phyloP scores from a whole-genome alignment of 768 basidiomycete genomes.

The Rhizopogon rudus region DNA sequence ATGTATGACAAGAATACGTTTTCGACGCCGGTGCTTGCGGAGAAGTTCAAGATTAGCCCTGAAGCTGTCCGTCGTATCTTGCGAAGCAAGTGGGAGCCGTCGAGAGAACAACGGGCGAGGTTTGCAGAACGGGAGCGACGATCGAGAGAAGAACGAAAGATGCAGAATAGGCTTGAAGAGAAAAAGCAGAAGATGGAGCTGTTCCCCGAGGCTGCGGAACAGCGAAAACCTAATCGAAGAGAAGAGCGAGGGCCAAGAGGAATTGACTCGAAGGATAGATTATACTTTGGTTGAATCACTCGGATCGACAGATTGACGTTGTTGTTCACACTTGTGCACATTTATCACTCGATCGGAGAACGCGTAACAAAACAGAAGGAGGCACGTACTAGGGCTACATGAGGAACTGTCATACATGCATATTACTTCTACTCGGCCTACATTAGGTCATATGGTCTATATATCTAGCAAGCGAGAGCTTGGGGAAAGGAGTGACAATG shows the following conservation, averaged over 20 bases:
- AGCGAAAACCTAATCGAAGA: slow-evolving; percentile 6
- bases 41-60: slow-evolving; percentile 72
- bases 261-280: slow-evolving; percentile 27
- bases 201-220: slow-evolving; percentile 16
- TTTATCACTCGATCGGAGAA: neutral
- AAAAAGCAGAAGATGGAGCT: slow-evolving; percentile 31
- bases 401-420: slow-evolving; percentile 2
- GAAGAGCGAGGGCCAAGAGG: slow-evolving; percentile 14
- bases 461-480: slow-evolving; percentile 10
- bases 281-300: slow-evolving; percentile 36
- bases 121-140: slow-evolving; percentile 48
- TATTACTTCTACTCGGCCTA: slow-evolving; percentile 6
- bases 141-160: slow-evolving; percentile 34
- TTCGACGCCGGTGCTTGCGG: slow-evolving; percentile 63
- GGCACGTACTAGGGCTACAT: slow-evolving; percentile 5
- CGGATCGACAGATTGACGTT: neutral
- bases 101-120: slow-evolving; percentile 44
- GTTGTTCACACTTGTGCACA: neutral
- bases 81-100: slow-evolving; percentile 68
- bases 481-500: neutral
- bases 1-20: slow-evolving; percentile 58
- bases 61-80: slow-evolving; percentile 80
- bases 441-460: slow-evolving; percentile 6
- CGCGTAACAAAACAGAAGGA: neutral
- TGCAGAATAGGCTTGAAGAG: slow-evolving; percentile 38